These are phyloP conservation scores for Zygosaccharomyces siamensis DNA, from an alignment of 805 yeast species.

Conservation along the genomic window DNA sequence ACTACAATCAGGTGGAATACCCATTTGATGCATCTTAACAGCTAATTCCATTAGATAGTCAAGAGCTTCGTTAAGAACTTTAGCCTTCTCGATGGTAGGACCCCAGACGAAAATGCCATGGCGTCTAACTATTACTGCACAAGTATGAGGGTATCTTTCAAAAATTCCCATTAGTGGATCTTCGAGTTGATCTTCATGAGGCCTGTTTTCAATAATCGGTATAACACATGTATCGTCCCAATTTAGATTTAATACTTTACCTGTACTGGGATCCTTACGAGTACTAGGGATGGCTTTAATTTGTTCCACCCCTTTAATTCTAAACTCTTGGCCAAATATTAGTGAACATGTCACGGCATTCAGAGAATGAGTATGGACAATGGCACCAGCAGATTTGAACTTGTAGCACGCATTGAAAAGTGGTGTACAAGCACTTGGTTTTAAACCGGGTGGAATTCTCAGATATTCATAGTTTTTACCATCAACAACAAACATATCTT, in stretches of 20 bases:
- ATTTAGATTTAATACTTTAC: conserved; percentile 55
- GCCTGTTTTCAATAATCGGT: conserved; percentile 88
- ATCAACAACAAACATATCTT: conserved; percentile 74
- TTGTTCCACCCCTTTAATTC: conserved; percentile 79
- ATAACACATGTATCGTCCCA: conserved; percentile 71
- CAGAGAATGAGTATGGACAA: conserved; percentile 92
- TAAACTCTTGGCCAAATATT: conserved; percentile 64
- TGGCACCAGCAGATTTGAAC: conserved; percentile 75
- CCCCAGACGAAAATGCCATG: conserved; percentile 99
- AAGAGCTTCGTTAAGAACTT: conserved; percentile 86
- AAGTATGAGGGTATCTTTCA: conserved; percentile 63
- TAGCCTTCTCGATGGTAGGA: conserved; percentile 85
- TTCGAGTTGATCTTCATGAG: conserved; percentile 79
- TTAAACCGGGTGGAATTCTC: conserved; percentile 58
- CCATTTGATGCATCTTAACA: conserved; percentile 69
- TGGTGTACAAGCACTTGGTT: conserved; percentile 95
- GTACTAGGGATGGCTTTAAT: conserved; percentile 84
- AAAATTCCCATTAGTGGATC: conserved; percentile 62
- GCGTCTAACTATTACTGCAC: conserved; percentile 85
- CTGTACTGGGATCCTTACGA: conserved; percentile 41
- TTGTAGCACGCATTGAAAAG: conserved; percentile 69
- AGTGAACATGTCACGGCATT: conserved; percentile 78
- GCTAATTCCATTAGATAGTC: conserved; percentile 85
- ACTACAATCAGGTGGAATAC: conserved; percentile 47
- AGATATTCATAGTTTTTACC: conserved; percentile 45